Percentiles rank a stretch among this genome's conserved stretches.
phyloP scores from a whole-genome alignment of 2,329 filamentous ascomycete species.

The Uncinocarpus reesii region DNA sequence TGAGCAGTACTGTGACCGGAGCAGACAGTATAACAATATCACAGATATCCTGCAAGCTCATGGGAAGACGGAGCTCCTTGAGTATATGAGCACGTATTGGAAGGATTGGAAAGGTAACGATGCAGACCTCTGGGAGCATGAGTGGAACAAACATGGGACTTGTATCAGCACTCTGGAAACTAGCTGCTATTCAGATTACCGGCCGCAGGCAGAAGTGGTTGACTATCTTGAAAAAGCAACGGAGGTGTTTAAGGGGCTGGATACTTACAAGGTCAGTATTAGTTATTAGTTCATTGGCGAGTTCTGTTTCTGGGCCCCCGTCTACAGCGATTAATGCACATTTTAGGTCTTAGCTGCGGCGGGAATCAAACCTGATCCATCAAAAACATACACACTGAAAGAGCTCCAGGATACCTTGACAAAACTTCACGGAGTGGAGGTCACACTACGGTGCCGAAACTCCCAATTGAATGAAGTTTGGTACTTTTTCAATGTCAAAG shows the following conservation, averaged over 20 bases:
- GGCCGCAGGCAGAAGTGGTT: conserved; percentile 47
- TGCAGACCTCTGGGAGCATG: conserved; percentile 57
- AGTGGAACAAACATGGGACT: conserved; percentile 63
- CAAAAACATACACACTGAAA: conserved; percentile 42
- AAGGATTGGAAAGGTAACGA: conserved; percentile 46
- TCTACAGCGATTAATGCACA: background rate
- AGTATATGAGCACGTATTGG: conserved; percentile 53
- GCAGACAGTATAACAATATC: conserved; percentile 49
- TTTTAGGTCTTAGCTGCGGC: conserved; percentile 37
- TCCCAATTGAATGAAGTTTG: conserved; percentile 45
- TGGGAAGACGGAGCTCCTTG: conserved; percentile 42
- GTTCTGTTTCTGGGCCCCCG: background rate
- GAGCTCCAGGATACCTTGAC: conserved; percentile 44
- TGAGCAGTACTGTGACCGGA: conserved; percentile 46
- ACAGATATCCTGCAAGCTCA: conserved; percentile 44
- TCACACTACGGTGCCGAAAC: conserved; percentile 42
- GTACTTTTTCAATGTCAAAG: conserved; percentile 45
- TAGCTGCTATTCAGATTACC: conserved; percentile 51
- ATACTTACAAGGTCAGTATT: conserved; percentile 41
- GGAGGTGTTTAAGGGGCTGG: conserved; percentile 45
- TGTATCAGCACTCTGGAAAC: conserved; percentile 60
- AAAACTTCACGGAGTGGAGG: conserved; percentile 38
- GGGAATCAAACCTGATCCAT: conserved; percentile 44
- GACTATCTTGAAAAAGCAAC: conserved; percentile 49
- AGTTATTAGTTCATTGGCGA: too few species aligned